Base-by-base conservation (phyloP, 805 yeast genomes). In the Saccharomycopsis schoenii region DNA sequence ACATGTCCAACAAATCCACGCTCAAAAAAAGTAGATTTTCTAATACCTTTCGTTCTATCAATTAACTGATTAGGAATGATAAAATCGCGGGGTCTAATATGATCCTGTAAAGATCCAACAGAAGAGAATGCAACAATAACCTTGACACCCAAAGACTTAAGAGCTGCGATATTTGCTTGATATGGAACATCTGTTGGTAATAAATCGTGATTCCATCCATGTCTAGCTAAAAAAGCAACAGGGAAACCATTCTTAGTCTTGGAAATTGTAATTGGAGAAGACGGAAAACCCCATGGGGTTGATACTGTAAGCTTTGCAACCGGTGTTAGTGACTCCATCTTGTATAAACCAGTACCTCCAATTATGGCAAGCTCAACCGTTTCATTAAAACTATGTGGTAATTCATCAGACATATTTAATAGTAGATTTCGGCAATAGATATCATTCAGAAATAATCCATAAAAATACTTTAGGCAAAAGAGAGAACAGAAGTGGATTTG, bases 261-360 rank as follows among this genome's bases (percentile, higher is more conserved):
- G n/a, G 96, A 86, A 64, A 94, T 84, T 57, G 97, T 92, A 70
- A 94, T 88, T 47, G 97, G 92, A 14, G 96, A 86, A 4, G 97
- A 91, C 24, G 99, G 97, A 66, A 80, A 81, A 11, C 99, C 99
- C 98, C 98, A 94, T 24, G 99, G 99, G 2, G 99, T 94, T 19
- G 87, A 81, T 62, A 91, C 74, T 15, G 89, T 83, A 51, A 94
- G 75, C 67, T 86, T 78, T 15, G 97, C 97, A 55, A 93, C 96
- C 2, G 96, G 96, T 56, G 85, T 81, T 60, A 94, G 78, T 61
- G 89, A 84, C 50, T 86, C 89, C 61, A 94, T 78, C 62, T 89
- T 88, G 77, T 94, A 94, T 37, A 94, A 80, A n/a, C 99, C 99
- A 4, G 99, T 94, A 50, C 99, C 99, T 50, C 99, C 99, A 71